A percentile compares a stretch with the other conserved stretches of the same genome.
Conservation (phyloP, 371 early-diverging fungal species). For the Syncephalastrum racemosum region DNA sequence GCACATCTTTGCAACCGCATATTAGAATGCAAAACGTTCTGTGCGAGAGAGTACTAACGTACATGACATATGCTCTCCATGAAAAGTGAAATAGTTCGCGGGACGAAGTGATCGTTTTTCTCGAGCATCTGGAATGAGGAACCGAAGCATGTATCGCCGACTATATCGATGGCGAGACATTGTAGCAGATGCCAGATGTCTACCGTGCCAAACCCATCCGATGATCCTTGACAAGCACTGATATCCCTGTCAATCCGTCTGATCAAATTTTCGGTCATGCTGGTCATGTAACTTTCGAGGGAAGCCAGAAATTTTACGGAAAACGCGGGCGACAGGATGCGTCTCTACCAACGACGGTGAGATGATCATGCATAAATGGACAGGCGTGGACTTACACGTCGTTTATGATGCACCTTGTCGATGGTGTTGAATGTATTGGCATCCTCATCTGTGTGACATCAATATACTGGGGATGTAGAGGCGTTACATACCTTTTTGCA, state of each 20-base stretch:
- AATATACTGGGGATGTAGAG: no score
- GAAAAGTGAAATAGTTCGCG: conserved; percentile 6
- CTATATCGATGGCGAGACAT: conserved; percentile 40
- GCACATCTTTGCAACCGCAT: background rate
- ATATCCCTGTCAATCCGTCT: conserved; percentile 13
- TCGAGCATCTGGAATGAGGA: conserved; percentile 43
- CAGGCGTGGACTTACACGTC: no score
- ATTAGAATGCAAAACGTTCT: background rate
- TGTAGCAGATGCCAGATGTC: conserved; percentile 35
- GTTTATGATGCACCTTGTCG: no score
- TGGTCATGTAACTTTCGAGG: conserved; percentile 31
- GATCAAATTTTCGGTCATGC: conserved; percentile 14
- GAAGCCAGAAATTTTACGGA: conserved; percentile 32
- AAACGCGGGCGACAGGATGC: conserved; percentile 39
- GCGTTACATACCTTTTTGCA: background rate
- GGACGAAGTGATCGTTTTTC: conserved; percentile 31
- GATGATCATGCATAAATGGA: no score
- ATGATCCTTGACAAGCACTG: conserved; percentile 2
- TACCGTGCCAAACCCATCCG: conserved; percentile 11
- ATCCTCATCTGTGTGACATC: no score
- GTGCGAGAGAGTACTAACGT: background rate
- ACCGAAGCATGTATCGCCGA: conserved; percentile 52
- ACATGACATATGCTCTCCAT: background rate
- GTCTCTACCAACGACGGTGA: conserved; percentile 15
- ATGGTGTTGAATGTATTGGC: no score